Evolutionary conservation across 1,139 yeast species (phyloP), one percentile per base, ranked within the genome.

Genomic region (Geotrichum reessii): DNA sequence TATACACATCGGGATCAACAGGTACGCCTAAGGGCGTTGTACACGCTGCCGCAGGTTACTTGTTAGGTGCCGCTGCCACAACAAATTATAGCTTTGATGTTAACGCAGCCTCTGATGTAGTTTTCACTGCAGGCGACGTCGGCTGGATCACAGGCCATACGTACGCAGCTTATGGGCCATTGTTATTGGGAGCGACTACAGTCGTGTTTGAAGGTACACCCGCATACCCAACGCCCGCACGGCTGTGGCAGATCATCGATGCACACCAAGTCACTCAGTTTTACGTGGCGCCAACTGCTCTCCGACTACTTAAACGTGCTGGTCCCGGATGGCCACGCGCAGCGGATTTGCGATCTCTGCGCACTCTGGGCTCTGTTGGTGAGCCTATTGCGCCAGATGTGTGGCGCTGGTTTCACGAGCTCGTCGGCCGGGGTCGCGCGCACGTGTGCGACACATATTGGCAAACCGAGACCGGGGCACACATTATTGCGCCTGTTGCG

Each of bases 391-490:
- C 96, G 33, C 89, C 92, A 48, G 96, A 88, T 69, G 91, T 88
- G 59, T 88, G 96, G 96, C 90, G 86, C 70, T 88, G 96, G 96
- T 88, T 87, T 72, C 84, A 84, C 67, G 89, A 86, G 63, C 78
- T 84, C 64, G 83, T 88, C 66, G 96, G 96, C 70, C 85, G 87
- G 71, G 82, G 84, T 61, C 81, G 85, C 69, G 87, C 95, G 74
- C 81, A 78, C 58, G 82, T 90, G 64, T 81, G 90, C 71, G 97
- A 90, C 74, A 90, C 96, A 54, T 87, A 88, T 80, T 90, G 96
- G 96, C 96, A 89, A 78, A 90, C 96, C 17, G 97, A 90, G 76
- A 85, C 93, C n/a, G 96, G 96, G 58, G 85, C 95, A 57, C 96
- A 89, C 74, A 80, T 89, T 71, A 87, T 90, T 73, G 90, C 96